Conservation (phyloP, 352 stramenopile species). For the Phytopythium mirpurense region DNA sequence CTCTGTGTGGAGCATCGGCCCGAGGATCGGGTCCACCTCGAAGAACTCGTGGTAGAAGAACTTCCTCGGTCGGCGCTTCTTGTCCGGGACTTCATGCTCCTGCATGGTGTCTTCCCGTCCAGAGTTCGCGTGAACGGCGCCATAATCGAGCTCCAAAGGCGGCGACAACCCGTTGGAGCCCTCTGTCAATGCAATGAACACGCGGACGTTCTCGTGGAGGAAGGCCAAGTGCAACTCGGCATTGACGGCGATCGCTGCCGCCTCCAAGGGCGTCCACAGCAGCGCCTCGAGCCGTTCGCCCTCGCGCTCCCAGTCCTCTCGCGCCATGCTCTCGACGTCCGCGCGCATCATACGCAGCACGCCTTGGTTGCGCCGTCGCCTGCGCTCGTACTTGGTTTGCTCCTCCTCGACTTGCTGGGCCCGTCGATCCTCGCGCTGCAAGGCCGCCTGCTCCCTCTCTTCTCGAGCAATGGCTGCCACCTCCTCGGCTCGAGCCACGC, state of each 20-base stretch:
- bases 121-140: constrained; percentile 29
- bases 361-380: constrained; percentile 24
- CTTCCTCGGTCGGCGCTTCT: constrained; percentile 35
- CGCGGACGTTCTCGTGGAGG: constrained; percentile 33
- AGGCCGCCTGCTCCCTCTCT: constrained; percentile 36
- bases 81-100: constrained; percentile 28
- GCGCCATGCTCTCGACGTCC: constrained; percentile 41
- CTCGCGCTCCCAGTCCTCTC: constrained; percentile 46
- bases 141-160: constrained; percentile 54
- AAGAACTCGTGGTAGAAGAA: constrained; percentile 80
- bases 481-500: constrained; percentile 28
- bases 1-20: constrained; percentile 12
- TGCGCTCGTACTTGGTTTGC: constrained; percentile 16
- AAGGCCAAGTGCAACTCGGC: constrained; percentile 25
- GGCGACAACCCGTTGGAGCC: constrained; percentile 9
- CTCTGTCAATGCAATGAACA: constrained; percentile 32
- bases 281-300: constrained; percentile 39
- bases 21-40: constrained; percentile 48
- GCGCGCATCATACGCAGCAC: constrained; percentile 57
- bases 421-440: constrained; percentile 35
- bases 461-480: constrained; percentile 25
- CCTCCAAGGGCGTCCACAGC: constrained; percentile 37
- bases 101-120: constrained; percentile 22
- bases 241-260: constrained; percentile 22
- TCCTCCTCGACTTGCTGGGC: constrained; percentile 9